A percentile compares a stretch with the other conserved stretches of the same genome.
Evolutionary conservation across 164 flowering plant genomes (phyloP).

Genomic region (Taxillus chinensis): DNA sequence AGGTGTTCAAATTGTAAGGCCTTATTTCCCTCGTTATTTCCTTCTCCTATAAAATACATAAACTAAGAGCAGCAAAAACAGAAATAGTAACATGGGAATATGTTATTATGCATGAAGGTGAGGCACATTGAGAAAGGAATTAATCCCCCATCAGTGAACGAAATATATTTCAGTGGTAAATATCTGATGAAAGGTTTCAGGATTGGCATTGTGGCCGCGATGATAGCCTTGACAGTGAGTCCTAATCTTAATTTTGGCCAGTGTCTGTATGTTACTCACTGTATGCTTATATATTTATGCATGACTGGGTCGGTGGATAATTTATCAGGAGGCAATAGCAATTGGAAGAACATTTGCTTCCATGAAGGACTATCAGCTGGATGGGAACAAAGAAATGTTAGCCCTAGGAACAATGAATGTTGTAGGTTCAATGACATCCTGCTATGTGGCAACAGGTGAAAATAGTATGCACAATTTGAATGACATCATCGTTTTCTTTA

Average conservation of each 20-base stretch:
- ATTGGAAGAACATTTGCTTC: slow-evolving; percentile 91
- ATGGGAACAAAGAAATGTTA: slow-evolving; percentile 97
- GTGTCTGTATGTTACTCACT: background rate
- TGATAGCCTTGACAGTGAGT: slow-evolving; percentile 76
- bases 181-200: slow-evolving; percentile 47
- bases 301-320: background rate
- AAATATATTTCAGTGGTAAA: slow-evolving; percentile 58
- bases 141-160: slow-evolving; percentile 54
- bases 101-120: slow-evolving; percentile 39
- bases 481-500: no score
- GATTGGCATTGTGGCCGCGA: slow-evolving; percentile 73
- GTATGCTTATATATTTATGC: background rate
- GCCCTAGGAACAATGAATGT: slow-evolving; percentile 87
- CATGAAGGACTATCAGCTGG: slow-evolving; percentile 74
- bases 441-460: slow-evolving; percentile 84
- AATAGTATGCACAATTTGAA: background rate
- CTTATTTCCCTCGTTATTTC: background rate
- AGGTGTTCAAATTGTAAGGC: slow-evolving; percentile 81
- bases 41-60: background rate
- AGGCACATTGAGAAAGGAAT: slow-evolving; percentile 54
- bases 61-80: background rate
- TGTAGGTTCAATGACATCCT: slow-evolving; percentile 85
- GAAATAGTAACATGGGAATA: background rate
- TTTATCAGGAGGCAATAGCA: slow-evolving; percentile 75
- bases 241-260: background rate